Base-by-base conservation (phyloP, 2,329 filamentous ascomycete species). In the Fusarium multiceps region DNA sequence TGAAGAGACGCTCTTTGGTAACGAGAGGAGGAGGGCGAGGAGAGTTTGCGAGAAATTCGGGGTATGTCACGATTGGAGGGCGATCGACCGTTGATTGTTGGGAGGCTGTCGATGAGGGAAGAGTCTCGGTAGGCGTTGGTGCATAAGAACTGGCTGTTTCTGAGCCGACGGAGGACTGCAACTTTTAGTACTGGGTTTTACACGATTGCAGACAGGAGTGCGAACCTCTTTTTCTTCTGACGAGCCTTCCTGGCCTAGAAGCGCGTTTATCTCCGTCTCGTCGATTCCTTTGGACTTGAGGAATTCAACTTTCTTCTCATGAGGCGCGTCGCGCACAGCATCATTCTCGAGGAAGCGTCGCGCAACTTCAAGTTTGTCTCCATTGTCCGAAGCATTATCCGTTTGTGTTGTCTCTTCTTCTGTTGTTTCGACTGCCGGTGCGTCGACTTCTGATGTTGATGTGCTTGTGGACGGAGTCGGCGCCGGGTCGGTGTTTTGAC, bases 261-360 rank as follows among this genome's bases (percentile, higher is more conserved):
- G 82, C 51, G 83, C 82, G 71, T 92, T 83, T 65, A 97, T 93
- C 66, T 95, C 89, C 32, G 86, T 83, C 7, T 86, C 82, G 6
- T 81, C 82, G 10, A 97, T 82, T 6, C 93, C 93, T 78, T 98
- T 98, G 53, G 88, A 88, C 75, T 90, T 86, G 3, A 98, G 82
- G 72, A 97, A 97, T 10, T 87, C 86, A 21, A 87, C 83, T 82
- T 97, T 97, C 79, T 89, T 90, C 59, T 93, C 90, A 46, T 85
- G 84, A 0, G 91, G 84, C 34, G 91, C 89, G 78, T 90, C 82
- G 62, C 87, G 88, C 60, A 97, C 92, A 21, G 86, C 84, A 10
- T 92, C 89, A 64, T 97, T 91, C 53, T 92, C 84, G 6, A 98
- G 86, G 76, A 97, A 98, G 55, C 85, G 87, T 45, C 87, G 85